phyloP scores from a whole-genome alignment of 2,329 filamentous ascomycete species.

The Blumeriella jaapii region DNA sequence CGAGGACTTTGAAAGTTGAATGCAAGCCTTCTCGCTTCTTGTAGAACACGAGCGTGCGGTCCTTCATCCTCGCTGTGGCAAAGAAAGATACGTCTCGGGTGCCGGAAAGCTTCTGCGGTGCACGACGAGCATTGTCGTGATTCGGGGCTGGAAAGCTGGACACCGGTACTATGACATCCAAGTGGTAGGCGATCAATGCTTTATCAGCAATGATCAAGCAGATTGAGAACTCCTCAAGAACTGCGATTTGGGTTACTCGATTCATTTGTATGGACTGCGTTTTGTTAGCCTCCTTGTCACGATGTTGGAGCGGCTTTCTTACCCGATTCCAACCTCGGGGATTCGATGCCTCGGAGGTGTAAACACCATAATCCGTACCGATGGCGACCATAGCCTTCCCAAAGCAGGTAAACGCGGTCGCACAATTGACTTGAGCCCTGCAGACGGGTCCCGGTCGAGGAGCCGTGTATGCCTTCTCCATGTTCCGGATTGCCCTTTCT shows the following conservation, averaged over 20 bases:
- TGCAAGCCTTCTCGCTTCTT: slow-evolving; percentile 89
- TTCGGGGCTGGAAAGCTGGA: slow-evolving; percentile 48
- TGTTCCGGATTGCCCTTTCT: slow-evolving; percentile 78
- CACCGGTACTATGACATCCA: slow-evolving; percentile 68
- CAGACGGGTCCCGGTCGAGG: slow-evolving; percentile 68
- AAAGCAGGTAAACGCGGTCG: slow-evolving; percentile 75
- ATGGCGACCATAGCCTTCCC: slow-evolving; percentile 84
- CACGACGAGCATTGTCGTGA: slow-evolving; percentile 64
- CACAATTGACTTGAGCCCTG: slow-evolving; percentile 80
- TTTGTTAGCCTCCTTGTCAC: slow-evolving; percentile 11
- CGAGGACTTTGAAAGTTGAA: slow-evolving; percentile 92
- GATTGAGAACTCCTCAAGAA: slow-evolving; percentile 90
- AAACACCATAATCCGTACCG: slow-evolving; percentile 91
- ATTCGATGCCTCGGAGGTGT: slow-evolving; percentile 76
- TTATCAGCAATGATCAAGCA: slow-evolving; percentile 88
- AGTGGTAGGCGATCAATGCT: slow-evolving; percentile 81
- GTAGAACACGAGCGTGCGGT: slow-evolving; percentile 88
- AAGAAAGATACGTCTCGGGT: slow-evolving; percentile 95
- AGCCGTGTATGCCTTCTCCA: slow-evolving; percentile 66
- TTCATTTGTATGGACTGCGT: slow-evolving; percentile 57
- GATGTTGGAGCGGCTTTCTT: slow-evolving; percentile 29
- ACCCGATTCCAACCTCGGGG: slow-evolving; percentile 86
- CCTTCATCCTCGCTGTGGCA: slow-evolving; percentile 92
- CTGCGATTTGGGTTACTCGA: slow-evolving; percentile 82
- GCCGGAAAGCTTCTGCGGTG: slow-evolving; percentile 81